Conservation (phyloP, 1,284 basidiomycete genomes). For the Coniophora puteana region DNA sequence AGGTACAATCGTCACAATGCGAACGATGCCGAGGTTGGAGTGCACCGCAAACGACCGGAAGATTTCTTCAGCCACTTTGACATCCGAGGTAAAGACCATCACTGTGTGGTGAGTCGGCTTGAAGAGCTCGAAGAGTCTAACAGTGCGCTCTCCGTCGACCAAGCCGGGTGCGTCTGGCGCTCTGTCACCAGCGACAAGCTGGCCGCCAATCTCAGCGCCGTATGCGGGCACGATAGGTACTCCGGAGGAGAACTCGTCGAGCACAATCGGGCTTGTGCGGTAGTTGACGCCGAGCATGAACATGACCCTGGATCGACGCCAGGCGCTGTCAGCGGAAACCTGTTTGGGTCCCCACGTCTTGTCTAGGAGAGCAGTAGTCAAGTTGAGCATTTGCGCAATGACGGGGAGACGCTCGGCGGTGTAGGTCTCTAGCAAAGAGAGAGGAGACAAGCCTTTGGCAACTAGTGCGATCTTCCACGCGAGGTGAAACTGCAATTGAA, state of each 20-base stretch:
- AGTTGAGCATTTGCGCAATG: constrained; percentile 26
- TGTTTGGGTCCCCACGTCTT: too few species aligned
- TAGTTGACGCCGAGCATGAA: constrained; percentile 21
- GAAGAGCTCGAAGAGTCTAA: constrained; percentile 13
- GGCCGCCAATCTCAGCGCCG: not conserved
- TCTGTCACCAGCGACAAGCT: constrained; percentile 16
- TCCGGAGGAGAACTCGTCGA: constrained; percentile 16
- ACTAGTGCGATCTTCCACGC: constrained; percentile 25
- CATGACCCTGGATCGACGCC: constrained; percentile 9
- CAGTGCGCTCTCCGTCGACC: constrained; percentile 1
- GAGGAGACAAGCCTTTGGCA: constrained; percentile 13
- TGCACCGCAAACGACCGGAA: too few species aligned
- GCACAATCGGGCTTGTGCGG: constrained; percentile 17
- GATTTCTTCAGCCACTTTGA: too few species aligned
- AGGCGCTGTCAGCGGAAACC: not conserved
- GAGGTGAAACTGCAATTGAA: constrained; percentile 16
- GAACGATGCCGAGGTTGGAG: constrained; percentile 1
- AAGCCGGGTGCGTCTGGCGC: constrained; percentile 18
- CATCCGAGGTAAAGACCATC: constrained; percentile 9
- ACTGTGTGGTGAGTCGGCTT: constrained; percentile 10
- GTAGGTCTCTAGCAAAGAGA: constrained; percentile 24
- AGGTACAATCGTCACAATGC: too few species aligned
- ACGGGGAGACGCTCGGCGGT: constrained; percentile 26
- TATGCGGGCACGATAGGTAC: constrained; percentile 7
- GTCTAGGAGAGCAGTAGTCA: constrained; percentile 14